Conservation (phyloP, 2,329 filamentous ascomycete genomes). For the Plectosphaerella sp. region DNA sequence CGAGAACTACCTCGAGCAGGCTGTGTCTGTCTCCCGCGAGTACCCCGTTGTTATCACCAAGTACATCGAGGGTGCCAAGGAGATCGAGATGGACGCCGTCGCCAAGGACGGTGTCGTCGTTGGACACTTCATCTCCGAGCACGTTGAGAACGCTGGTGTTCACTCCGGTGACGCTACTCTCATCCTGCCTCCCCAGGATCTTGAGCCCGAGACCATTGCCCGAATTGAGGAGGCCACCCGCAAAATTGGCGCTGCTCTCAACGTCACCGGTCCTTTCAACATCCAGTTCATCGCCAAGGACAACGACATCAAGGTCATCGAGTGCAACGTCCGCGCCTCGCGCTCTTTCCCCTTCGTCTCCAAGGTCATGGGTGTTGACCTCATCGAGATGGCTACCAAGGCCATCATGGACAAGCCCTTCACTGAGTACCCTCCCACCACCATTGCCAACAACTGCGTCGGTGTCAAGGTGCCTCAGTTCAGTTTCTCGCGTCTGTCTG, state of each 20-base stretch:
- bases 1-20: conserved; percentile 82
- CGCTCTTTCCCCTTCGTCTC: conserved; percentile 97
- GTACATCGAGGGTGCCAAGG: conserved; percentile 98
- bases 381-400: conserved; percentile 98
- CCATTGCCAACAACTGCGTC: conserved; percentile 75
- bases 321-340: conserved; percentile 96
- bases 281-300: conserved; percentile 99
- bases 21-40: conserved; percentile 87
- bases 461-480: conserved; percentile 98
- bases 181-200: conserved; percentile 89
- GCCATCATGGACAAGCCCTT: conserved; percentile 87
- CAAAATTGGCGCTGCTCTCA: conserved; percentile 91
- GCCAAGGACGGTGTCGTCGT: conserved; percentile 85
- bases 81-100: conserved; percentile 99
- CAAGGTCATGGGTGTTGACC: conserved; percentile 95
- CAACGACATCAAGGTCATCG: conserved; percentile 99
- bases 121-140: conserved; percentile 96
- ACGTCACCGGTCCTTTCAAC: conserved; percentile 95
- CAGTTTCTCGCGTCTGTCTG: conserved; percentile 94
- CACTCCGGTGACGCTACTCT: conserved; percentile 97
- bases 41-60: conserved; percentile 98
- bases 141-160: conserved; percentile 97
- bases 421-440: conserved; percentile 72
- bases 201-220: conserved; percentile 81
- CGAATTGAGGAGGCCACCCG: conserved; percentile 92